Evolutionary conservation across 1,284 basidiomycete species (phyloP), one percentile per base, ranked within the genome.

Genomic region (Inonotus obliquus): DNA sequence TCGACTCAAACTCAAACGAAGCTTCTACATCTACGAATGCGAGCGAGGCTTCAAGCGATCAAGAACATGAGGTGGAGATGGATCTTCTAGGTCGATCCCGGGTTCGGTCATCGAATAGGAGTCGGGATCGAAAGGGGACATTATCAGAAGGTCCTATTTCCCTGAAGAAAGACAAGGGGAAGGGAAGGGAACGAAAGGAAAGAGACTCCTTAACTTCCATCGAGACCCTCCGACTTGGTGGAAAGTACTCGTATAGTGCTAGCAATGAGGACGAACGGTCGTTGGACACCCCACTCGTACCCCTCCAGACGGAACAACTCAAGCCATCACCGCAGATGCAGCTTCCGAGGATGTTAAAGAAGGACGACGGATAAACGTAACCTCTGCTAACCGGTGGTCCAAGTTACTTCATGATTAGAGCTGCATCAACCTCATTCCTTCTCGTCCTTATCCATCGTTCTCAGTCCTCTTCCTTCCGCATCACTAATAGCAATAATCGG

Each of bases 61-160:
- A 63, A 41, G 62, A 63, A 53, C 62, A 60, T 25, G 63, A 64
- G 21, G 61, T 64, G 63, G 59, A 64, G 29, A 64, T 64, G 63
- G 59, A 57, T 19, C 35, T 64, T 27, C 23, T 64, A 13, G 56
- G 59, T 23, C 38, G 41, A 21, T 45, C 27, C 21, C 48, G 48
- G 7, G 14, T 19, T 25, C 21, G 41, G 4, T 49, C 48, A 4
- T 32, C 32, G 4, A 32, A 9, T 32, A 32, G 32, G 4, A 32
- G 32, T 21, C 45, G 19, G 32, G 23, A 9, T 49, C 37, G 21
- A 29, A 54, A 54, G n/a, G 7, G 56, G n/a, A 62, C 51, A 3
- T 37, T 45, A 21, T 54, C 60, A 39, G 32, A 9, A 25, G 48
- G 9, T 17, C 54, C 45, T 25, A 27, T 14, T 32, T 23, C 21